Base-by-base conservation (phyloP, 176 grass and related monocot species). In the Aegilops longissima region DNA sequence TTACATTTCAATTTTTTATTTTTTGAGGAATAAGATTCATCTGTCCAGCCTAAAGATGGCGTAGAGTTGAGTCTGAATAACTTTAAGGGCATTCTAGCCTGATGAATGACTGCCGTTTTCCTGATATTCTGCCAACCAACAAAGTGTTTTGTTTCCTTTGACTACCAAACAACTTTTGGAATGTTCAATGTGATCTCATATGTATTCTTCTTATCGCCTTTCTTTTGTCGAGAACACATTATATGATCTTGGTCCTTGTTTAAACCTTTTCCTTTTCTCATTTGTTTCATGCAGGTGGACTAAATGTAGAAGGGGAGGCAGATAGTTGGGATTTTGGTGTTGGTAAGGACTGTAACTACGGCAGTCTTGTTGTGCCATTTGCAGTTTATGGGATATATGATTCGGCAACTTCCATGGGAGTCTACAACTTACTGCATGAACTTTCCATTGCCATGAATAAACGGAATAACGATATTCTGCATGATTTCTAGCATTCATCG, bases 241-340 rank as follows among this genome's bases (percentile, higher is more conserved):
- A 10, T 84, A 34, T 66, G 34, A 35, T 61, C 20, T 23, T 54
- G 25, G 13, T 49, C 14, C 3, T 38, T 18, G 1, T 12, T 85
- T 77, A 7, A 84, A 16, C 49, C 35, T 8, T 68, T 68, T 73
- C 1, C 3, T 91, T 91, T 83, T 54, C 39, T 78, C 29, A 25
- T 85, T 85, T 85, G 61, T 38, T 82, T 66, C 40, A 86, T 90
- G 86, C 77, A 99, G 97, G 97, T 58, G 97, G 97, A 21, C 78
- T 99, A 66, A 94, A 96, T 84, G 78, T 96, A 38, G 92, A 94
- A 94, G 97, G 97, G 68, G 94, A 99, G 30, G 81, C 90, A 66
- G 97, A 96, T 82, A 99, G 86, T 85, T 96, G 94, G 89, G 97
- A 94, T 77, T 92, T 96, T 78, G 97, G 97, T 85, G 90, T 96